Evolutionary conservation across 805 yeast genomes (phyloP).

Genomic region (Cyberlindnera amylophila): DNA sequence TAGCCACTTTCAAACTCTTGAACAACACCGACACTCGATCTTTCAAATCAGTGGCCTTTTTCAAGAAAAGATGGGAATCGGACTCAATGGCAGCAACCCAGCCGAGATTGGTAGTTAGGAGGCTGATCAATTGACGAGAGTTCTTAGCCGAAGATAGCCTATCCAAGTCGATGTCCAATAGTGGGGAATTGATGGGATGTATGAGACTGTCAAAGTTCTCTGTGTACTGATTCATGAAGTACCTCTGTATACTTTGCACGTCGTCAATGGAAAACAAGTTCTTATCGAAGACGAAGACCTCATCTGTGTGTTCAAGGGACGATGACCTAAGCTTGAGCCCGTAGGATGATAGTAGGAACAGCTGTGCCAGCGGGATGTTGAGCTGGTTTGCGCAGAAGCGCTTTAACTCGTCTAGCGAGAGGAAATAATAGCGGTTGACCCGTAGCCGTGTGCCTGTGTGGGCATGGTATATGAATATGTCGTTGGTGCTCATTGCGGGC

Average conservation of each 20-base stretch:
- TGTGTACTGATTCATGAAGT: conserved; percentile 4
- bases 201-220: conserved; percentile 20
- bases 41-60: conserved; percentile 28
- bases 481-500: conserved; percentile 11
- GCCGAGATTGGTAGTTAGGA: conserved; percentile 43
- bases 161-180: conserved; percentile 27
- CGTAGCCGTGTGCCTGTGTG: conserved; percentile 38
- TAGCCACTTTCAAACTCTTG: conserved; percentile 43
- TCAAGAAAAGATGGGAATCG: conserved; percentile 35
- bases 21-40: conserved; percentile 39
- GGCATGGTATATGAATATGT: conserved; percentile 33
- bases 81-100: conserved; percentile 48
- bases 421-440: conserved; percentile 37
- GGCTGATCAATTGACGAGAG: conserved; percentile 25
- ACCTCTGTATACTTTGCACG: conserved; percentile 20
- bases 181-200: conserved; percentile 36
- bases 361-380: conserved; percentile 36
- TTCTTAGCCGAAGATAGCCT: conserved; percentile 17
- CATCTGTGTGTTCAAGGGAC: conserved; percentile 45
- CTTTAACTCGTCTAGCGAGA: conserved; percentile 39
- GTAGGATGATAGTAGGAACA: conserved; percentile 57
- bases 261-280: conserved; percentile 42
- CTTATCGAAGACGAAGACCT: conserved; percentile 62
- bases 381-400: conserved; percentile 38
- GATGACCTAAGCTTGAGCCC: conserved; percentile 52